Evolutionary conservation across 305 asterid genomes (phyloP), one percentile per base, ranked within the genome.

Genomic region (Lippia alba): DNA sequence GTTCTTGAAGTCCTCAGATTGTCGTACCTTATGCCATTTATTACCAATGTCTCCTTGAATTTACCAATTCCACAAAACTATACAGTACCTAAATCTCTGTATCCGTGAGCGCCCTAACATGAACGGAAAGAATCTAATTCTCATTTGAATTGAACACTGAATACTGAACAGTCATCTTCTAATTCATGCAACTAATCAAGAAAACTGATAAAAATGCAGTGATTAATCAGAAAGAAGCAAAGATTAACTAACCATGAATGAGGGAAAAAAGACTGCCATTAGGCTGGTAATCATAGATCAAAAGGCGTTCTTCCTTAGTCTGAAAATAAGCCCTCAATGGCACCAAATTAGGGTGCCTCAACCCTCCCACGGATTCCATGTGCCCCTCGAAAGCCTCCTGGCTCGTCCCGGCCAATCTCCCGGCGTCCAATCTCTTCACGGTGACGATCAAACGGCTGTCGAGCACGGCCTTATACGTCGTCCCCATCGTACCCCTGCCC

Each of bases 401-500:
- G 73, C 79, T 75, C 6, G 84, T 77, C 45, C 82, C 80, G 6
- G 75, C 78, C 74, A 89, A 70, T 76, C 91, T 89, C 44, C 76
- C 86, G 17, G 78, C 86, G 62, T 93, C 97, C 81, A 93, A 66
- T 78, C 98, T 85, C 79, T 93, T 93, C n/a, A 93, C 98, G 20
- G 96, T 87, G 0, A 93, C 95, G 17, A 91, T 89, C 89, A 84
- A 24, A 72, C 89, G 94, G 86, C 76, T 85, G 40, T 91, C 98
- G 12, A 86, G 87, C 60, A 86, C 96, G 7, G 98, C 98, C 82
- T 85, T 93, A 72, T 93, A 93, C 0, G 98, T 93, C 24, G 91
- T 83, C 76, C 97, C 98, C 84, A 91, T 74, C 5, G 86, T 84
- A n/a, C 98, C 98, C 82, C 91, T 81, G 44, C 98, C 98, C 58